phyloP scores from a whole-genome alignment of 2,329 filamentous ascomycete genomes.

The Alternaria novae-zelandiae region DNA sequence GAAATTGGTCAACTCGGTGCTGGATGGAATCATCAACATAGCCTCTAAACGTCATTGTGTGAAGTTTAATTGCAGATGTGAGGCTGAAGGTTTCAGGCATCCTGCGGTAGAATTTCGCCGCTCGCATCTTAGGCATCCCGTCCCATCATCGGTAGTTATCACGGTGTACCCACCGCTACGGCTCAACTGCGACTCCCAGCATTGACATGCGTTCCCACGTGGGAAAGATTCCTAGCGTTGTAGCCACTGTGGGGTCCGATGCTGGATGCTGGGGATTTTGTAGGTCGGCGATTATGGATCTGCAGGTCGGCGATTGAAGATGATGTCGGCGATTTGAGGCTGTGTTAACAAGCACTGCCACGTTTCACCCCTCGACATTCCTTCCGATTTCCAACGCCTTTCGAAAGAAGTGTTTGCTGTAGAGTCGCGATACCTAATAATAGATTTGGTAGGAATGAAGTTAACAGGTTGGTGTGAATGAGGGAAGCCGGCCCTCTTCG shows the following conservation, averaged over 20 bases:
- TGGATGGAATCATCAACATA: not conserved
- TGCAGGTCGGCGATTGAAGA: not conserved
- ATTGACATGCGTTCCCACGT: not conserved
- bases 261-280: not conserved
- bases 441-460: not conserved
- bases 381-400: not conserved
- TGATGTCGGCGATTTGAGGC: conserved; percentile 6
- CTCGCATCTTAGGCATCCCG: not conserved
- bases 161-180: not conserved
- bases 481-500: not conserved
- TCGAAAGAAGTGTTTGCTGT: not conserved
- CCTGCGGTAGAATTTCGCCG: not conserved
- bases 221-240: not conserved
- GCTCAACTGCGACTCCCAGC: not conserved
- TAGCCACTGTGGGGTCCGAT: not conserved
- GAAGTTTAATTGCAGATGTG: not conserved
- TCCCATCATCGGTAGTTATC: not conserved
- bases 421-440: not conserved
- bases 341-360: conserved; percentile 6
- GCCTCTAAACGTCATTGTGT: not conserved
- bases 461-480: not conserved
- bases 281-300: not conserved
- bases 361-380: not conserved
- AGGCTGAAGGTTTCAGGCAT: conserved; percentile 7
- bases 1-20: not conserved